These are phyloP conservation scores for Leptodontidium sp. DNA, from an alignment of 2,329 filamentous ascomycete species.

Conservation along the genomic window DNA sequence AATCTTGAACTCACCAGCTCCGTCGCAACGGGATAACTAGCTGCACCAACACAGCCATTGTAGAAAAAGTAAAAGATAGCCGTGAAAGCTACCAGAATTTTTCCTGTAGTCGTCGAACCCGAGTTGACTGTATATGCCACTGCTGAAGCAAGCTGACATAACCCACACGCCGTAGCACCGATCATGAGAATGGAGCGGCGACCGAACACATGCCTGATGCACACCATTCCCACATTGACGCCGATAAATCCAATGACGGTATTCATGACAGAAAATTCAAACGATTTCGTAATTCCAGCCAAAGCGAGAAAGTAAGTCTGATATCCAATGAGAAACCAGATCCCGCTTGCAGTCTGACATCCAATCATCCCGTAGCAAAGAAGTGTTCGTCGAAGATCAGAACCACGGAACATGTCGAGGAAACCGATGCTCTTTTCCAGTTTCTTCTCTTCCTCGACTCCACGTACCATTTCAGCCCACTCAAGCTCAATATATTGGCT, in stretches of 20 bases:
- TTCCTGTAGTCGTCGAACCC: conserved; percentile 38
- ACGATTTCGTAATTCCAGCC: conserved; percentile 47
- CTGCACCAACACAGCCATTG: conserved; percentile 44
- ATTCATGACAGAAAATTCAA: conserved; percentile 48
- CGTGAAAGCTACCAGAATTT: conserved; percentile 47
- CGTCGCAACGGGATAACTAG: conserved; percentile 31
- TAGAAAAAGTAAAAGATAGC: conserved; percentile 49
- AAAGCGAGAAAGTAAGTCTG: conserved; percentile 23
- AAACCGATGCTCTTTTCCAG: conserved; percentile 25
- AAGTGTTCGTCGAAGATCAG: conserved; percentile 47
- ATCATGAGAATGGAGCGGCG: conserved; percentile 47
- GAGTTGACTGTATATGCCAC: conserved; percentile 46
- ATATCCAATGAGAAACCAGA: conserved; percentile 26
- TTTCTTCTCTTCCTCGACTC: conserved; percentile 45
- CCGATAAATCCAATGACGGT: conserved; percentile 48
- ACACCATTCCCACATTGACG: conserved; percentile 45
- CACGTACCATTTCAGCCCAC: conserved; percentile 45
- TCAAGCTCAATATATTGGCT: conserved; percentile 42
- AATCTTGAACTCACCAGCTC: conserved; percentile 51
- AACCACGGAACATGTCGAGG: conserved; percentile 37
- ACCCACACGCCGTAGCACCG: conserved; percentile 46
- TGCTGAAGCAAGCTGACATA: conserved; percentile 47
- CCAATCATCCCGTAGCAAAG: conserved; percentile 40
- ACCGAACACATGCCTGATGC: conserved; percentile 45
- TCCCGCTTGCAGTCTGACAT: conserved; percentile 23